Base-by-base conservation (phyloP, 2,329 filamentous ascomycete species). In the Fusarium lateritium region DNA sequence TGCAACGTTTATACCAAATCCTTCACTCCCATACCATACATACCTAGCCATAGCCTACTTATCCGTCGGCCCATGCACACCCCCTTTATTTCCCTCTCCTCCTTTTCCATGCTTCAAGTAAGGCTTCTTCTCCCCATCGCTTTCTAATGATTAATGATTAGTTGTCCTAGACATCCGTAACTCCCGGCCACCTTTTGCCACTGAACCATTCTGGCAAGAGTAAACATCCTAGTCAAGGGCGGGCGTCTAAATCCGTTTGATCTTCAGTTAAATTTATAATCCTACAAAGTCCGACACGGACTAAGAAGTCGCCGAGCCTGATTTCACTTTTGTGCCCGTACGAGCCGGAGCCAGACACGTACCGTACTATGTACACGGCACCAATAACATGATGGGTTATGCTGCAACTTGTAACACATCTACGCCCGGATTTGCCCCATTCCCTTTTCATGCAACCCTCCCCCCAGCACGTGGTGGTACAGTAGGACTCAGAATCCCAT, bases 391-490 rank as follows among this genome's bases (percentile, higher is more conserved):
- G 51, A 22, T 33, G n/a, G n/a, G 33, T 21, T 60, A 40, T 46
- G 22, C 31, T 40, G 21, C 36, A 42, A 52, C 45, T 49, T 31
- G 62, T 58, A 64, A 42, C 60, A 59, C 60, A 46, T 19, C 56
- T 31, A 60, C 59, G 40, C 58, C 43, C 43, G 42, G 36, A 14
- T 44, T 61, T 38, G 31, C n/a, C 54, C 33, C 42, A 54, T 13
- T 46, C 52, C 24, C 33, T 36, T 31, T 39, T 45, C 61, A 65
- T 65, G 62, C 46, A 65, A 53, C 53, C 60, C 60, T 44, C 60
- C 53, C 60, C 53, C 51, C 52, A 47, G 62, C 62, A 65, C 62
- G 46, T 65, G 60, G 53, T 46, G 31, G 62, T 58, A 58, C 11
- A 19, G 50, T 36, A 54, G 54, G 54, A 51, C 26, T 39, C 21